Evolutionary conservation across 352 stramenopile species (phyloP).

Genomic region (Plasmopara muralis): DNA sequence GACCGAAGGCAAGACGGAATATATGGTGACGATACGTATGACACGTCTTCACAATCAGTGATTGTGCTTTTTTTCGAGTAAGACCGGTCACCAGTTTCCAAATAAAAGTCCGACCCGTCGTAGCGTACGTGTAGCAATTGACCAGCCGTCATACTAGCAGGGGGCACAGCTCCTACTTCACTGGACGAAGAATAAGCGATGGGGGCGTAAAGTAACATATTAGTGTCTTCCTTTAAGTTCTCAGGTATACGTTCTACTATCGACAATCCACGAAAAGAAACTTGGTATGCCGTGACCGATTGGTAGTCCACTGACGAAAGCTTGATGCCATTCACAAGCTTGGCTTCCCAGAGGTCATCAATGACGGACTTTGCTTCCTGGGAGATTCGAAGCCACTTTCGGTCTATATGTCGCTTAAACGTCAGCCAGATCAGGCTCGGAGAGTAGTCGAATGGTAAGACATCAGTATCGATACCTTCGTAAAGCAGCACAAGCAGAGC

Average conservation of each 20-base stretch:
- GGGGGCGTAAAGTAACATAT: conserved; percentile 47
- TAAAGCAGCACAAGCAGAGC: conserved; percentile 94
- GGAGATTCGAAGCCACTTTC: conserved; percentile 87
- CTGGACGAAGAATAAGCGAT: not conserved
- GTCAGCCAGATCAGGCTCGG: conserved; percentile 90
- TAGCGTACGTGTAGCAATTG: conserved; percentile 48
- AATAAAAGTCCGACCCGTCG: conserved; percentile 67
- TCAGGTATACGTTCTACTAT: conserved; percentile 86
- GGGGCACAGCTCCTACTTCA: not conserved
- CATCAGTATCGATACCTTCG: conserved; percentile 91
- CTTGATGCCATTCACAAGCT: conserved; percentile 93
- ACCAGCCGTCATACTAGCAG: conserved; percentile 6
- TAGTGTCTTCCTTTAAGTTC: conserved; percentile 55
- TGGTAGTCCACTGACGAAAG: conserved; percentile 91
- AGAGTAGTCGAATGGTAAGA: conserved; percentile 95
- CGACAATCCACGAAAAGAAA: conserved; percentile 81
- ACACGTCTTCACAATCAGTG: conserved; percentile 96
- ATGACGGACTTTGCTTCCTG: conserved; percentile 95
- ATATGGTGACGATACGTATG: conserved; percentile 96
- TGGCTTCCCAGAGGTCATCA: conserved; percentile 92
- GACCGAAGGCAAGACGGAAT: conserved; percentile 94
- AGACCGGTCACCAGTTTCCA: conserved; percentile 33
- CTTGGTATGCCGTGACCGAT: conserved; percentile 94
- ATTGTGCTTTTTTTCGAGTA: conserved; percentile 89
- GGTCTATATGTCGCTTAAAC: conserved; percentile 71